Conservation (phyloP, 108 stramenopile species). For the Conticribra guillardii region DNA sequence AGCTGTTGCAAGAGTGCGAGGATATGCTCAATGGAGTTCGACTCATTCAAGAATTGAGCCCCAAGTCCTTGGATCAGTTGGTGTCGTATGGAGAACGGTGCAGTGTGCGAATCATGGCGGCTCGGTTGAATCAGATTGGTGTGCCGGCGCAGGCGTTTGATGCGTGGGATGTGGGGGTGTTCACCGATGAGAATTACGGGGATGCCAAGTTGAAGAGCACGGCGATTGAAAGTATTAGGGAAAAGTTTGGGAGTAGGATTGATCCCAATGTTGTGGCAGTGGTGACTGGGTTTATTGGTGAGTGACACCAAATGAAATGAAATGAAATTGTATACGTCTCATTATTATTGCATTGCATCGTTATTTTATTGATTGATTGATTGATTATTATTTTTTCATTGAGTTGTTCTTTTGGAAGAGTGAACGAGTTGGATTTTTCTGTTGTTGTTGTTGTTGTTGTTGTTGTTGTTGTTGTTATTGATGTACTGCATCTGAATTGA, state of each 20-base stretch:
- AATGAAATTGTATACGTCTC: no score
- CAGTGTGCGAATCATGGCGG: constrained; percentile 91
- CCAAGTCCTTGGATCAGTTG: constrained; percentile 89
- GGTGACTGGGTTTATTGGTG: constrained; percentile 94
- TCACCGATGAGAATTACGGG: constrained; percentile 89
- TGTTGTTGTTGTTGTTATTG: no score
- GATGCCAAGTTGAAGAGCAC: constrained; percentile 86
- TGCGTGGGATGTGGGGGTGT: constrained; percentile 93
- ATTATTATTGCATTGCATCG: no score
- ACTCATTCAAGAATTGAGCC: constrained; percentile 90
- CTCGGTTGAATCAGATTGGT: constrained; percentile 91
- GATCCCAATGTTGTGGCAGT: constrained; percentile 92
- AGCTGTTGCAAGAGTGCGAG: constrained; percentile 86
- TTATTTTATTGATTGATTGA: no score
- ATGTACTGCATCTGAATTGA: no score
- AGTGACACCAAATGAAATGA: no score
- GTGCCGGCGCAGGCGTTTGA: constrained; percentile 95
- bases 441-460: no score
- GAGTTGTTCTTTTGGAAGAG: no score
- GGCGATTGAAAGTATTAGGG: constrained; percentile 59
- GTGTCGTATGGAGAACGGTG: constrained; percentile 95
- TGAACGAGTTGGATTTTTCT: no score
- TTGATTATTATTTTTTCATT: no score
- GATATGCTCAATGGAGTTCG: constrained; percentile 92
- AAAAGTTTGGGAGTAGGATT: constrained; percentile 67